Evolutionary conservation across 2,329 filamentous ascomycete species (phyloP), one percentile per base, ranked within the genome.

Genomic region (Colletotrichum tamarilloi): DNA sequence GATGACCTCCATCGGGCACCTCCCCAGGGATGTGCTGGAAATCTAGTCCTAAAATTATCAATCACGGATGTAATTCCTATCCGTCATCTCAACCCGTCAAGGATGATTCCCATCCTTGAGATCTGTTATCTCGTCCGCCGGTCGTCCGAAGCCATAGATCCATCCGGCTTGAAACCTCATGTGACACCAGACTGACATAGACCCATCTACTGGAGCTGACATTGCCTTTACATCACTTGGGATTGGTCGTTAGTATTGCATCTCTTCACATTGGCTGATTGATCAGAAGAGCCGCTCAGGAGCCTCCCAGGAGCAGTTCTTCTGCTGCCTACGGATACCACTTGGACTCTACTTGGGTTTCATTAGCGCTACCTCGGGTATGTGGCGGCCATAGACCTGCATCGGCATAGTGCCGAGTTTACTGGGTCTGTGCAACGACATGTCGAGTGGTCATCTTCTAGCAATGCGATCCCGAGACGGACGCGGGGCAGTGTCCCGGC

Each of bases 321-420:
- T 49, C 19, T 49, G 8, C 42, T n/a, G 42, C 42, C 42, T 49
- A n/a, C 38, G 38, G 14, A 42, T 42, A 42, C 42, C 19, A 49
- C 19, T 49, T 28, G 11, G 28, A 24, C 26, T 35, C 6, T 38
- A 38, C 24, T 26, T 24, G 59, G 55, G 67, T 70, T 60, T 70
- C 62, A 55, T 32, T 46, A 30, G 53, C 58, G 22, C 62, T 55
- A 60, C 38, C 52, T 55, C 19, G 62, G 42, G 55, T 28, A 55
- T 30, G 30, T 46, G 42, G 38, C 30, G 22, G 68, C 35, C 38
- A 60, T 22, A n/a, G n/a, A 16, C 28, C 22, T 30, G 32, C 46
- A 42, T 70, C 68, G 68, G 68, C 68, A 66, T 46, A 19, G 62
- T 70, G 68, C 68, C 62, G 62, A 69, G 35, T 57, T 22, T 11